Evolutionary conservation across 1,284 basidiomycete species (phyloP).

Genomic region (Cutaneotrichosporon mucoides): DNA sequence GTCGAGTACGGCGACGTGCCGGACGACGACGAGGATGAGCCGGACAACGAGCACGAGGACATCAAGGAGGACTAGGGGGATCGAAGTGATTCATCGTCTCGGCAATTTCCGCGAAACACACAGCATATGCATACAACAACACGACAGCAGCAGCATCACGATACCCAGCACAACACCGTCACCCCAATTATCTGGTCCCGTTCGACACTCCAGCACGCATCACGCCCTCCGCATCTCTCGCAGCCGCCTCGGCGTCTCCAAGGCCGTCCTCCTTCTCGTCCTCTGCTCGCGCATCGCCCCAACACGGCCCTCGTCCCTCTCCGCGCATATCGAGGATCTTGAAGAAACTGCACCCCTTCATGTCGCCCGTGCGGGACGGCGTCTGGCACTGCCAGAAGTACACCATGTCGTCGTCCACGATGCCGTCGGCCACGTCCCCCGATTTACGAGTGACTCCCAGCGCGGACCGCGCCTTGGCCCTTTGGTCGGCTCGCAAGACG

Average conservation of each 20-base stretch:
- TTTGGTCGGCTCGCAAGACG: constrained; percentile 50
- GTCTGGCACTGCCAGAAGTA: constrained; percentile 88
- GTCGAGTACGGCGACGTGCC: constrained; percentile 39
- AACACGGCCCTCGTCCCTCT: constrained; percentile 60
- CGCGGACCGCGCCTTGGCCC: constrained; percentile 38
- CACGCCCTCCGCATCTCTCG: background rate
- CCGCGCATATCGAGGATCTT: constrained; percentile 68
- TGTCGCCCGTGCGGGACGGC: constrained; percentile 68
- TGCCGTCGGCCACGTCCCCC: background rate
- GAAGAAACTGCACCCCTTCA: constrained; percentile 80
- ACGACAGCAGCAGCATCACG: too few relatives aligned
- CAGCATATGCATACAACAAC: constrained; percentile 2
- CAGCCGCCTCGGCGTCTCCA: background rate
- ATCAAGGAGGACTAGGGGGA: constrained; percentile 14
- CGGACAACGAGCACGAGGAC: constrained; percentile 31
- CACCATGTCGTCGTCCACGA: constrained; percentile 49
- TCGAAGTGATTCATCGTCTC: background rate
- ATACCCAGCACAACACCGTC: constrained; percentile 1
- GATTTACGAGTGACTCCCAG: background rate
- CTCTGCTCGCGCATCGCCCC: constrained; percentile 18
- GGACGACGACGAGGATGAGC: constrained; percentile 37
- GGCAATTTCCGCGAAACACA: too few relatives aligned
- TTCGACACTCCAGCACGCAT: too few relatives aligned
- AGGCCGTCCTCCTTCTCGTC: too few relatives aligned
- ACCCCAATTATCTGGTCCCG: background rate